Conservation (phyloP, 2,329 filamentous ascomycete species). For the Aspergillus chevalieri region DNA sequence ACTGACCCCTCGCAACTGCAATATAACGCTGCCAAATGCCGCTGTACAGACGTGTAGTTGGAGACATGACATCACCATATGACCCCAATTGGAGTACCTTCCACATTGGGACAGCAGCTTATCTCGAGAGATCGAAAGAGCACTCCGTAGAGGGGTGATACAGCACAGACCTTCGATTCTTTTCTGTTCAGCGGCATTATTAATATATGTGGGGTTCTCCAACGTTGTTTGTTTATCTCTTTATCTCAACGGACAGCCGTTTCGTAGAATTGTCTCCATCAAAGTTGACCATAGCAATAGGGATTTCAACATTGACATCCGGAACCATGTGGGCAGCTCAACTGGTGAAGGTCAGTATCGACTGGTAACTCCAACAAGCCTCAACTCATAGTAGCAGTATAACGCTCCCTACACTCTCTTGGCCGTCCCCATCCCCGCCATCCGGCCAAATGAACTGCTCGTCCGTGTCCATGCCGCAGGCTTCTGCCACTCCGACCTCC, state of each 20-base stretch:
- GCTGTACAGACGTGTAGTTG: neutral
- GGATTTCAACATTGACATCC: no score
- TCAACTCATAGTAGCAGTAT: neutral
- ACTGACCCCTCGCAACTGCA: neutral
- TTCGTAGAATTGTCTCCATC: neutral
- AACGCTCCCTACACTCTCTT: conserved; percentile 1
- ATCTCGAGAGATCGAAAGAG: neutral
- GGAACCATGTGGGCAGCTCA: neutral
- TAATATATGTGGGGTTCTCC: neutral
- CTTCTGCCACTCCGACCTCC: conserved; percentile 11
- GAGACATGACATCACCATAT: neutral
- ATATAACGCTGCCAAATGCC: neutral
- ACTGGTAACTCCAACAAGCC: neutral
- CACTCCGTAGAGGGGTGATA: no score
- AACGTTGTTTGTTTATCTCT: neutral
- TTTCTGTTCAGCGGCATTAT: neutral
- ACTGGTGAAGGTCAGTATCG: neutral
- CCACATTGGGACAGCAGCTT: neutral
- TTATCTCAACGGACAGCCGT: no score
- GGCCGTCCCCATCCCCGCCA: neutral
- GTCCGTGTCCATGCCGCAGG: conserved; percentile 7
- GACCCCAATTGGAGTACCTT: neutral
- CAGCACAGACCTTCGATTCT: neutral
- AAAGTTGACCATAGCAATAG: neutral
- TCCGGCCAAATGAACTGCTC: conserved; percentile 7